Conservation (phyloP, 768 basidiomycete genomes). For the Scleroderma citrinum region DNA sequence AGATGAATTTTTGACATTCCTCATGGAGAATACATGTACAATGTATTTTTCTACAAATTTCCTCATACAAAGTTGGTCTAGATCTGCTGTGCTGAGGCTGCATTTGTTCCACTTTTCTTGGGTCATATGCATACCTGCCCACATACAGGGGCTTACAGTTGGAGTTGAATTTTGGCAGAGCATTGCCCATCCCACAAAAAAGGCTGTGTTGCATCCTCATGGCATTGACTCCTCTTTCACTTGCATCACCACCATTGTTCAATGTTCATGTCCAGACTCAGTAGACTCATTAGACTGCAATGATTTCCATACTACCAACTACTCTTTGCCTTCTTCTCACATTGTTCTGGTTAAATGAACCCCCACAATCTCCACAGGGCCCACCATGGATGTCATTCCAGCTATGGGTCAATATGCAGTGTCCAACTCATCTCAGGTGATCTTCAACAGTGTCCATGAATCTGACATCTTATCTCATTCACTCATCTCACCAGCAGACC, state of each 20-base stretch:
- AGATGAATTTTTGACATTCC: too few species aligned
- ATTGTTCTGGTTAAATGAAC: slow-evolving; percentile 31
- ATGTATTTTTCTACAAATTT: too few species aligned
- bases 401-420: slow-evolving; percentile 58
- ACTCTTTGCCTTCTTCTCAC: slow-evolving; percentile 39
- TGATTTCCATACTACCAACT: slow-evolving; percentile 29
- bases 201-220: too few species aligned
- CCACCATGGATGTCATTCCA: slow-evolving; percentile 45
- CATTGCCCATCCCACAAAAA: too few species aligned
- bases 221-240: too few species aligned
- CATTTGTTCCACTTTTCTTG: too few species aligned
- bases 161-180: too few species aligned
- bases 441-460: slow-evolving; percentile 50
- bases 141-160: too few species aligned
- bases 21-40: too few species aligned
- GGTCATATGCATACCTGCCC: too few species aligned
- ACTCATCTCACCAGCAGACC: slow-evolving; percentile 15
- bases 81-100: too few species aligned
- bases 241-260: not conserved
- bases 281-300: slow-evolving; percentile 5
- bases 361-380: slow-evolving; percentile 23
- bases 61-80: too few species aligned
- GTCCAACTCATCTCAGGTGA: slow-evolving; percentile 45
- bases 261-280: not conserved
- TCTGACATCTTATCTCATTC: slow-evolving; percentile 25